Evolutionary conservation across 1,284 basidiomycete genomes (phyloP).

Genomic region (Rhodofomes roseus): DNA sequence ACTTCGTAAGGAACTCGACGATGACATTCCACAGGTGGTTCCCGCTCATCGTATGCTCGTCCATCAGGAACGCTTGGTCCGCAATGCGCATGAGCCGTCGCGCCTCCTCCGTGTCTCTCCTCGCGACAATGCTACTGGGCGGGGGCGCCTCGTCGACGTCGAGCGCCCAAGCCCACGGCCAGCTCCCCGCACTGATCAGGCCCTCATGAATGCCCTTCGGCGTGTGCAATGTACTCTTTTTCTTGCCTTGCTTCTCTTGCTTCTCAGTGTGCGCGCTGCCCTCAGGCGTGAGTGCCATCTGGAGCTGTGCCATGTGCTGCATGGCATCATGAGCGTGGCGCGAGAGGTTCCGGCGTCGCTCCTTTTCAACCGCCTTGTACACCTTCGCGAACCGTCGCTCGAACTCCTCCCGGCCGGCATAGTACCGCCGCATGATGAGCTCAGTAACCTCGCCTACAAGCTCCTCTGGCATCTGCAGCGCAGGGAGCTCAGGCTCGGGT

Average conservation of each 20-base stretch:
- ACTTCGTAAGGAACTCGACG: constrained; percentile 52
- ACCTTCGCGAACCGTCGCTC: constrained; percentile 60
- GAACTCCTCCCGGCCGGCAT: constrained; percentile 53
- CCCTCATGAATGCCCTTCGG: constrained; percentile 45
- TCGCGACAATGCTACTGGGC: constrained; percentile 76
- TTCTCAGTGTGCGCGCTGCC: too few relatives aligned
- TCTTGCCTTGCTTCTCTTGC: constrained; percentile 15
- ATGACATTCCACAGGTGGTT: constrained; percentile 71
- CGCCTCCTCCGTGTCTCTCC: constrained; percentile 76
- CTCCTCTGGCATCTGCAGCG: constrained; percentile 49
- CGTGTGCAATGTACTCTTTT: constrained; percentile 23
- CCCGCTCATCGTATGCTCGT: constrained; percentile 52
- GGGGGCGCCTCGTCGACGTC: constrained; percentile 74
- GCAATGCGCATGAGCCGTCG: constrained; percentile 64
- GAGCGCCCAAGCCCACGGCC: constrained; percentile 75
- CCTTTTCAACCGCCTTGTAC: constrained; percentile 53
- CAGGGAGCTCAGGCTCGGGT: constrained; percentile 43
- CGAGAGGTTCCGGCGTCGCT: constrained; percentile 55
- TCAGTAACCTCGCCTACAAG: constrained; percentile 72
- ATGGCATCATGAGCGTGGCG: constrained; percentile 51
- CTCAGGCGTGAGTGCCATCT: constrained; percentile 30
- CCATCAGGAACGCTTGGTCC: constrained; percentile 56
- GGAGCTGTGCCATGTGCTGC: constrained; percentile 44
- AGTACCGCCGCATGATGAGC: constrained; percentile 57
- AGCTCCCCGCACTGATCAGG: constrained; percentile 46